Conservation (phyloP, 345 rosid species). For the Eutrema yunnanense region DNA sequence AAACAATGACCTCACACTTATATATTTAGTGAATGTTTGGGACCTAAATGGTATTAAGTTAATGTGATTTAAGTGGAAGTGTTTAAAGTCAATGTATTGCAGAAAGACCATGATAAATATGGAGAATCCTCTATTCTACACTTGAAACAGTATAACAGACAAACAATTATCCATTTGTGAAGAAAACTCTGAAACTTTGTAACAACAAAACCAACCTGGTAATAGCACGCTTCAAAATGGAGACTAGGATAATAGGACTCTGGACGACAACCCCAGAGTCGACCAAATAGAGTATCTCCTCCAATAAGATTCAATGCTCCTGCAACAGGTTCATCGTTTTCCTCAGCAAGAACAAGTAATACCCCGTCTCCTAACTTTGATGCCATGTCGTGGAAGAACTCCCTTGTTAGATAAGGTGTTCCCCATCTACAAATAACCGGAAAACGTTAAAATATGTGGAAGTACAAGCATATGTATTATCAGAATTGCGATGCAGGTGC, state of each 20-base stretch:
- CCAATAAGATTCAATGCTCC: slow-evolving; percentile 96
- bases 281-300: slow-evolving; percentile 85
- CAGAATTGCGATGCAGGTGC: not conserved
- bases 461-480: slow-evolving; percentile 1
- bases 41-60: not conserved
- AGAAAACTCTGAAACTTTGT: not conserved
- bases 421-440: slow-evolving; percentile 66
- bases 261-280: slow-evolving; percentile 90
- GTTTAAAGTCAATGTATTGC: not conserved
- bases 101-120: not conserved
- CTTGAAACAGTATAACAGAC: not conserved
- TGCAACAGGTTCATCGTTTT: slow-evolving; percentile 78
- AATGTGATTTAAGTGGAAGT: no score
- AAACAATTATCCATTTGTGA: not conserved
- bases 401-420: slow-evolving; percentile 78
- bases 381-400: slow-evolving; percentile 78
- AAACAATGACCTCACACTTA: not conserved
- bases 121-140: not conserved
- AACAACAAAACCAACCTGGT: slow-evolving; percentile 58
- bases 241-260: slow-evolving; percentile 73
- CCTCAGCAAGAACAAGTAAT: slow-evolving; percentile 79
- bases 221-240: slow-evolving; percentile 96
- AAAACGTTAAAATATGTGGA: not conserved
- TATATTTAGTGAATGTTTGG: not conserved
- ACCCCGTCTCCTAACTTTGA: slow-evolving; percentile 75